Percentiles rank a stretch among this genome's conserved stretches.
phyloP scores from a whole-genome alignment of 2,329 filamentous ascomycete species.

The Alternaria arbusti region DNA sequence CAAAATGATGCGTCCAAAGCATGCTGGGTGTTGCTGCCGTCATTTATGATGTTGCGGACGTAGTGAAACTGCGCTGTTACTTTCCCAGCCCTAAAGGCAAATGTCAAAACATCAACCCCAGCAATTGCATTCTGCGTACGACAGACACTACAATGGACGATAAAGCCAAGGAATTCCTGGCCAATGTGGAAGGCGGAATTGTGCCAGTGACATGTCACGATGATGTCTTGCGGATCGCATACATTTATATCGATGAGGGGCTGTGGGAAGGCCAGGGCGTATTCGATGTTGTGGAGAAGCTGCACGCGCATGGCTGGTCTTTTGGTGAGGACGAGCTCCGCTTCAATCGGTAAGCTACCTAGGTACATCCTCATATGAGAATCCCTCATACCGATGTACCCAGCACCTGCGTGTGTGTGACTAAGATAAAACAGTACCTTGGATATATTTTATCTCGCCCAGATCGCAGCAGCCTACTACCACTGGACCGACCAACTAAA shows the following conservation, averaged over 20 bases:
- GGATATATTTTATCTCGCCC: slow-evolving; percentile 5
- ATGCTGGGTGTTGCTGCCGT: not conserved
- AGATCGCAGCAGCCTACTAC: slow-evolving; percentile 8
- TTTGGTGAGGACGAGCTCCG: slow-evolving; percentile 7
- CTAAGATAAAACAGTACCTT: slow-evolving; percentile 1
- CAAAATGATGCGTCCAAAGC: not conserved
- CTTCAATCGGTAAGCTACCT: slow-evolving; percentile 5
- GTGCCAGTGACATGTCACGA: slow-evolving; percentile 4
- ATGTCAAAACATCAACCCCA: not conserved
- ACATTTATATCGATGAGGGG: not conserved
- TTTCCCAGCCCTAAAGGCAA: too few relatives aligned
- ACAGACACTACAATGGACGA: not conserved
- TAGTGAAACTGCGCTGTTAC: too few relatives aligned
- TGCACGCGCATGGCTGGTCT: slow-evolving; percentile 9
- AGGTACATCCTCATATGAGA: slow-evolving; percentile 1
- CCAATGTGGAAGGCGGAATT: slow-evolving; percentile 1
- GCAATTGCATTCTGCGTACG: not conserved
- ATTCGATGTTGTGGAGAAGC: slow-evolving; percentile 9
- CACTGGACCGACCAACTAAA: slow-evolving; percentile 1
- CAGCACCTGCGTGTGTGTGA: not conserved
- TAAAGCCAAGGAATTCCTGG: not conserved
- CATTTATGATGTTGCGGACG: too few relatives aligned
- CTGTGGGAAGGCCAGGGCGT: slow-evolving; percentile 1
- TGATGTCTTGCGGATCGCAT: slow-evolving; percentile 1
- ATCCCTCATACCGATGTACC: slow-evolving; percentile 1